A percentile compares a stretch with the other conserved stretches of the same genome.
Evolutionary conservation across 805 yeast genomes (phyloP).

Genomic region (Saccharomycopsis oosterbeekiorum): DNA sequence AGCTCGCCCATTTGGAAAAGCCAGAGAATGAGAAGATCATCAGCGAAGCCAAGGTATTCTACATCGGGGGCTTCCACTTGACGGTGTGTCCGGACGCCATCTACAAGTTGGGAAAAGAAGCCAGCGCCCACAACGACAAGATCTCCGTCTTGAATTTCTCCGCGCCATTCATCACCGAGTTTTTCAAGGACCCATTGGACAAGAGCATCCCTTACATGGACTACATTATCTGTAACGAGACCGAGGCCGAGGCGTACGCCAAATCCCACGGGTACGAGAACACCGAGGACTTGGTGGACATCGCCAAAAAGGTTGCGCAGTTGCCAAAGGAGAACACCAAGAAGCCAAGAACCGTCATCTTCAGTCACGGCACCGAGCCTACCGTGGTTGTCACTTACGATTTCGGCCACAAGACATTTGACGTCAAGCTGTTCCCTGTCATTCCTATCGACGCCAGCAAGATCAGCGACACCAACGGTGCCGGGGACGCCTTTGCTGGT

Average conservation of each 20-base stretch:
- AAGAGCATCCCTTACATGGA: conserved; percentile 78
- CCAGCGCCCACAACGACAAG: conserved; percentile 66
- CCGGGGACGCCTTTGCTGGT: conserved; percentile 81
- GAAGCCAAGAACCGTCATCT: conserved; percentile 75
- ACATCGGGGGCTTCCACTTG: conserved; percentile 98
- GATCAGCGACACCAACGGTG: conserved; percentile 90
- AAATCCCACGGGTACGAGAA: conserved; percentile 59
- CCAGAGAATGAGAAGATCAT: conserved; percentile 87
- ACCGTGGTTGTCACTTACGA: conserved; percentile 67
- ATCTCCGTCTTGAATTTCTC: conserved; percentile 76
- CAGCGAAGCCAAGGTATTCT: conserved; percentile 69
- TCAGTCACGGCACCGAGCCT: conserved; percentile 93
- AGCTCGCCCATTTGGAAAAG: conserved; percentile 73
- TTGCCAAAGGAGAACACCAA: conserved; percentile 62
- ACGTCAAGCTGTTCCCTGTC: conserved; percentile 51
- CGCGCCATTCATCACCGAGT: conserved; percentile 94
- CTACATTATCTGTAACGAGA: conserved; percentile 87
- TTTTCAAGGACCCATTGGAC: conserved; percentile 87
- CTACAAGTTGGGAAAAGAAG: conserved; percentile 80
- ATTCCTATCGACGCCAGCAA: conserved; percentile 56
- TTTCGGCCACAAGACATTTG: conserved; percentile 35
- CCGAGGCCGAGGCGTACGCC: conserved; percentile 93
- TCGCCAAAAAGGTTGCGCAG: conserved; percentile 76
- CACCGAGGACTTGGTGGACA: conserved; percentile 53
- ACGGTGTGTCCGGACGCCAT: conserved; percentile 97